These are phyloP conservation scores for Strombidium stylifer DNA, from an alignment of 73 alveolate species.

Conservation along the genomic window DNA sequence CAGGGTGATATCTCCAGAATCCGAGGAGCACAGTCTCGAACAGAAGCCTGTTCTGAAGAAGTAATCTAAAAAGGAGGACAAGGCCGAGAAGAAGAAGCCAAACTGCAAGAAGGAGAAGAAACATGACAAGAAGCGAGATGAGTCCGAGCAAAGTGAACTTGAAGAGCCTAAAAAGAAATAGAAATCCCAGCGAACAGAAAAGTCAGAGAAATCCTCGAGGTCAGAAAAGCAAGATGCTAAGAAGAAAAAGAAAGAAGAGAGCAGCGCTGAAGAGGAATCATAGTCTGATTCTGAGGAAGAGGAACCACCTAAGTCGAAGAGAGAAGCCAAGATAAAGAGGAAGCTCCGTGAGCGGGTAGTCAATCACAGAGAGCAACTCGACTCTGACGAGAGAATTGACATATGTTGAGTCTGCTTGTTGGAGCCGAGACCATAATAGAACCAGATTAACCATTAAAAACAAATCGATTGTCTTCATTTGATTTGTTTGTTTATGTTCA, in stretches of 20 bases:
- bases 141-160: not conserved
- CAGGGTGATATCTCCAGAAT: too few relatives aligned
- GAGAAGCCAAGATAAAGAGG: not conserved
- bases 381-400: too few relatives aligned
- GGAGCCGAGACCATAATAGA: too few relatives aligned
- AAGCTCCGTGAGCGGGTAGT: not conserved
- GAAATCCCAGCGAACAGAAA: too few relatives aligned
- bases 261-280: not conserved
- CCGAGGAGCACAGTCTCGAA: too few relatives aligned
- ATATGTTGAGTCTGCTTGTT: too few relatives aligned
- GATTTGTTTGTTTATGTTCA: too few relatives aligned
- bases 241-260: not conserved
- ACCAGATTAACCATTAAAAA: too few relatives aligned
- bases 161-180: not conserved
- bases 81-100: too few relatives aligned
- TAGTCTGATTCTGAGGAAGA: constrained; percentile 11
- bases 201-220: not conserved
- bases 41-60: too few relatives aligned
- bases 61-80: too few relatives aligned
- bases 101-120: not conserved
- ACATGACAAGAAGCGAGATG: not conserved
- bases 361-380: not conserved
- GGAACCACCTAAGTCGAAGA: constrained; percentile 1
- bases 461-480: too few relatives aligned
- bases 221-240: not conserved